phyloP scores from a whole-genome alignment of 441 rosid genomes.

The Erodium moschatum region DNA sequence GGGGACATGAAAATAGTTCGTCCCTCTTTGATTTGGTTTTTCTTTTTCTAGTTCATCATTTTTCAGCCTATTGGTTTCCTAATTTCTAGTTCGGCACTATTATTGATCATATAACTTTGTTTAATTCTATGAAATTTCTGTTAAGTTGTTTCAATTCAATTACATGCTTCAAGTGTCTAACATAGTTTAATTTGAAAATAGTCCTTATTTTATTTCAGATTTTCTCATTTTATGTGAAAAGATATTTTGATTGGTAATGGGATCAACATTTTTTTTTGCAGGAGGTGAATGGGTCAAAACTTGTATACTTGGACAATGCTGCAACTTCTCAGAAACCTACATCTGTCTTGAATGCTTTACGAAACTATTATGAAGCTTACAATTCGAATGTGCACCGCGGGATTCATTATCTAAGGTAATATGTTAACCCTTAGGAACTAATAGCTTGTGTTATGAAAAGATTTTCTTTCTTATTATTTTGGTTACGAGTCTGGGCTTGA shows the following conservation, averaged over 20 bases:
- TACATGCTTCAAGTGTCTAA: background rate
- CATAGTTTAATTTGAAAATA: too few species aligned
- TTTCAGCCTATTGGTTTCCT: background rate
- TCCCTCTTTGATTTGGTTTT: background rate
- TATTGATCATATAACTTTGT: background rate
- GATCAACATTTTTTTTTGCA: conserved; percentile 20
- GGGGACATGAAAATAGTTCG: background rate
- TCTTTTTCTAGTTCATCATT: background rate
- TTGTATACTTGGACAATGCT: conserved; percentile 82
- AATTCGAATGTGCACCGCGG: conserved; percentile 90
- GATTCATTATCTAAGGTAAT: conserved; percentile 67
- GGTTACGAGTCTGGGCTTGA: background rate
- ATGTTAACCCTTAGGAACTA: background rate
- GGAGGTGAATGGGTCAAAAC: conserved; percentile 74
- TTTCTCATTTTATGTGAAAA: background rate
- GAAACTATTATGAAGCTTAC: conserved; percentile 54
- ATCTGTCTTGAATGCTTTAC: conserved; percentile 56
- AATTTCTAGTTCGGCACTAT: too few species aligned
- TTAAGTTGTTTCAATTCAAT: background rate
- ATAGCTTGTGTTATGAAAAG: background rate
- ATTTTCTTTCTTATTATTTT: background rate
- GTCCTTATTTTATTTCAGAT: background rate
- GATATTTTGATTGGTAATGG: background rate
- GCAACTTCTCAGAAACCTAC: conserved; percentile 89
- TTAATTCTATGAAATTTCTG: background rate